These are phyloP conservation scores for Pythium angustatum DNA, from an alignment of 352 stramenopile species.

Conservation along the genomic window DNA sequence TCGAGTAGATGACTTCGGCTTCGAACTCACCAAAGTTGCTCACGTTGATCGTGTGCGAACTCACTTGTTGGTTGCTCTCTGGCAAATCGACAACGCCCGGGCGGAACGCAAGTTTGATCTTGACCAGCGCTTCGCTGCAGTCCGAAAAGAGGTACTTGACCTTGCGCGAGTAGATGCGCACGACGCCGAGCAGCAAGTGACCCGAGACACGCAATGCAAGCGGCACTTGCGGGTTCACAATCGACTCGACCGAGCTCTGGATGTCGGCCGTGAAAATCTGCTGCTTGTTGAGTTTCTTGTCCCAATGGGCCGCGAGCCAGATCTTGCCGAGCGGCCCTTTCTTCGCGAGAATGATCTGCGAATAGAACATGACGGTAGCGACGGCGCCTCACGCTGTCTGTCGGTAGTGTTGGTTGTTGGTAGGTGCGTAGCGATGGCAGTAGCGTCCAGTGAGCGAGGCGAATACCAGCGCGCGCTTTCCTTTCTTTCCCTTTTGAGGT, in stretches of 20 bases:
- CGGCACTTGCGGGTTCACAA: conserved; percentile 96
- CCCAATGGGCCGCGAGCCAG: conserved; percentile 98
- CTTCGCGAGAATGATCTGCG: conserved; percentile 98
- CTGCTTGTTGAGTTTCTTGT: conserved; percentile 99
- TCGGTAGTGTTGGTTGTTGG: background rate
- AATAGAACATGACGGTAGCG: conserved; percentile 99
- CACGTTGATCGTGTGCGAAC: conserved; percentile 79
- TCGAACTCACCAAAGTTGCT: conserved; percentile 87
- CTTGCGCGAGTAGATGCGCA: conserved; percentile 98
- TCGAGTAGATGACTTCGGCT: conserved; percentile 79
- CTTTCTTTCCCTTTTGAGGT: background rate
- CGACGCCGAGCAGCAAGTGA: conserved; percentile 97
- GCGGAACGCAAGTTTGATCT: conserved; percentile 98
- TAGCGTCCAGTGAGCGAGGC: background rate
- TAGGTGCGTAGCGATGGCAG: background rate
- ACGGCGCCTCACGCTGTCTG: background rate
- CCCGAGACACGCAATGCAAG: conserved; percentile 97
- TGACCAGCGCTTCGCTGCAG: conserved; percentile 98
- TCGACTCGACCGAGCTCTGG: conserved; percentile 94
- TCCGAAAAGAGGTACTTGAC: conserved; percentile 98
- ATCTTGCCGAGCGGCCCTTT: conserved; percentile 99
- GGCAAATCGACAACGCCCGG: conserved; percentile 82
- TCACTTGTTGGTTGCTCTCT: conserved; percentile 60
- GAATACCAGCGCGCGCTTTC: background rate
- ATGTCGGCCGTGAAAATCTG: conserved; percentile 99